Conservation (phyloP, 176 grass and related monocot species). For the Saccharum spontaneum region DNA sequence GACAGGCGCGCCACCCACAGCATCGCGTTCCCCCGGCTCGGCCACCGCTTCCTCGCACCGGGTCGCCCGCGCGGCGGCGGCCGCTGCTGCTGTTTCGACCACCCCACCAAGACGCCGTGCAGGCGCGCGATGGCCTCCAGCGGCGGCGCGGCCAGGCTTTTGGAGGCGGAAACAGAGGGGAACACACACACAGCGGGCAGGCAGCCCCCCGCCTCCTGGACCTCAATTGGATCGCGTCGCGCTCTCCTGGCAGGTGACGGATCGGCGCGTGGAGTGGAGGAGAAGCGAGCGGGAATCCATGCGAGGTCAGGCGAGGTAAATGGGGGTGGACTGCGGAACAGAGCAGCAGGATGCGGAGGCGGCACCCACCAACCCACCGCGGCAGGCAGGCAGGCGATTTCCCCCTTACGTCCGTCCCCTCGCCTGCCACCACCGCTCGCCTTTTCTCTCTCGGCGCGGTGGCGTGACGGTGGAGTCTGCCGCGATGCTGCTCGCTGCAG, state of each 20-base stretch:
- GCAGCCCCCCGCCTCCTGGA: constrained; percentile 23
- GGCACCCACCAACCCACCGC: constrained; percentile 52
- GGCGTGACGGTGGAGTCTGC: constrained; percentile 24
- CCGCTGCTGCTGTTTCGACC: constrained; percentile 12
- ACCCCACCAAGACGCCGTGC: constrained; percentile 36
- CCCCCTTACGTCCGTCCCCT: background rate
- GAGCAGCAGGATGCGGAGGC: constrained; percentile 9
- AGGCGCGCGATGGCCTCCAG: constrained; percentile 42
- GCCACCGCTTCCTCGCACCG: constrained; percentile 29
- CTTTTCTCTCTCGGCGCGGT: constrained; percentile 37
- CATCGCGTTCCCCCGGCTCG: constrained; percentile 46
- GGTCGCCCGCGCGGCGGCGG: background rate
- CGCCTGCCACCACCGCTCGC: constrained; percentile 19
- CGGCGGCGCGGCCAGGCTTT: constrained; percentile 25
- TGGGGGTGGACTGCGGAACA: constrained; percentile 32
- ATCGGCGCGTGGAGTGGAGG: constrained; percentile 45
- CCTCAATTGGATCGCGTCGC: constrained; percentile 55
- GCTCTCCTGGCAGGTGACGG: constrained; percentile 38
- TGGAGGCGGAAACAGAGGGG: background rate
- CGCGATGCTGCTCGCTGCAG: background rate
- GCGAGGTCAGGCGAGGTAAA: constrained; percentile 37
- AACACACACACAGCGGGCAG: background rate
- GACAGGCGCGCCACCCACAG: constrained; percentile 75
- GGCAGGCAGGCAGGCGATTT: constrained; percentile 39
- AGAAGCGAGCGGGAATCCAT: constrained; percentile 51